These are phyloP conservation scores for Colletotrichum lindemuthianum DNA, from an alignment of 2,329 filamentous ascomycete genomes.

Conservation along the genomic window DNA sequence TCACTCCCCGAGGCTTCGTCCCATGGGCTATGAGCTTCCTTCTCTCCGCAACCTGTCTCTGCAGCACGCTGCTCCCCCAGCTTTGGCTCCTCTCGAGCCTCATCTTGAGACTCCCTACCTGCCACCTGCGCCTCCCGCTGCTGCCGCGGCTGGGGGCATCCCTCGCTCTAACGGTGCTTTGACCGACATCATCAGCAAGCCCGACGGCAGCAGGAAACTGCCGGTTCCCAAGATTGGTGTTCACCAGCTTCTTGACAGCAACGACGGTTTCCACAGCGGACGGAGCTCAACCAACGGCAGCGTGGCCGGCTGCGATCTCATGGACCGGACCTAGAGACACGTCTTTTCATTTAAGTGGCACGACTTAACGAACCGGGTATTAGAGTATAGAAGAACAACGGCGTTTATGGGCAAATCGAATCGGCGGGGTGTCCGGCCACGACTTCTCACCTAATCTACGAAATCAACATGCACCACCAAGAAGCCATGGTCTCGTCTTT, in stretches of 20 bases:
- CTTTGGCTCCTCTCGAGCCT: slow-evolving; percentile 68
- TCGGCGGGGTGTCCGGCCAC: slow-evolving; percentile 22
- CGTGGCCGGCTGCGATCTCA: slow-evolving; percentile 76
- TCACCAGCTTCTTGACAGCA: slow-evolving; percentile 81
- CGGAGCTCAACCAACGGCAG: slow-evolving; percentile 83
- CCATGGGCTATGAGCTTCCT: slow-evolving; percentile 83
- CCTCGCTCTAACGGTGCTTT: slow-evolving; percentile 75
- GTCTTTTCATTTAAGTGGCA: slow-evolving; percentile 40
- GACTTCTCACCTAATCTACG: slow-evolving; percentile 31
- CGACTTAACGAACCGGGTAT: slow-evolving; percentile 53
- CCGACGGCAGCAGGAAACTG: slow-evolving; percentile 88
- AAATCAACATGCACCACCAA: slow-evolving; percentile 12
- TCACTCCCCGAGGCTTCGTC: slow-evolving; percentile 90
- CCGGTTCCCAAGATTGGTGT: slow-evolving; percentile 92
- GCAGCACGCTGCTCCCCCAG: slow-evolving; percentile 63
- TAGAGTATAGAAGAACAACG: slow-evolving; percentile 50
- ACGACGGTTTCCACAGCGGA: slow-evolving; percentile 74
- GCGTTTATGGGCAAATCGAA: slow-evolving; percentile 44
- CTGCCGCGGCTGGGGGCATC: slow-evolving; percentile 56
- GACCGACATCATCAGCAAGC: slow-evolving; percentile 90
- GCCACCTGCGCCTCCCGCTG: slow-evolving; percentile 55
- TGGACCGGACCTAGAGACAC: slow-evolving; percentile 59
- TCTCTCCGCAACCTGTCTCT: slow-evolving; percentile 76
- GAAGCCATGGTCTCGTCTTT: slow-evolving; percentile 18
- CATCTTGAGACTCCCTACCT: slow-evolving; percentile 57